phyloP scores from a whole-genome alignment of 306 rosid genomes.

The Quercus rubra region DNA sequence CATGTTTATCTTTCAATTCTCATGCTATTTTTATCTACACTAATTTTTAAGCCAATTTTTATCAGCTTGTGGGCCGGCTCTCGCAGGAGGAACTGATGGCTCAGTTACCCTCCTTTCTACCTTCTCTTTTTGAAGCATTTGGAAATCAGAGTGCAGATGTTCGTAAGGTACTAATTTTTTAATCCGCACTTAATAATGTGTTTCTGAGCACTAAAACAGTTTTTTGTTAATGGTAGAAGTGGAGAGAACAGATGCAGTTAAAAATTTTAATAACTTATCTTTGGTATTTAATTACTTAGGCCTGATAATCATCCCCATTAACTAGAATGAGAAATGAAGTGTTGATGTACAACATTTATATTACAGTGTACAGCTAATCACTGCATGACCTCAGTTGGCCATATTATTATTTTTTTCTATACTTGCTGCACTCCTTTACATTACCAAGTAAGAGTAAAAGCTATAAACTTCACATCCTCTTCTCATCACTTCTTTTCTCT shows the following conservation, averaged over 20 bases:
- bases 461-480: neutral
- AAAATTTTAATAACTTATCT: neutral
- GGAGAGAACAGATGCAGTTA: neutral
- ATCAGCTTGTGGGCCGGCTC: conserved; percentile 83
- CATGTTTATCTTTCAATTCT: neutral
- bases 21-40: neutral
- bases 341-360: neutral
- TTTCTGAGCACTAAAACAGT: neutral
- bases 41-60: neutral
- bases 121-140: conserved; percentile 93
- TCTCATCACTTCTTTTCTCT: neutral
- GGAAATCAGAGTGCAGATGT: conserved; percentile 98
- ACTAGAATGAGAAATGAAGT: neutral
- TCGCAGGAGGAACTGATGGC: conserved; percentile 86
- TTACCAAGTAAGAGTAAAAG: neutral
- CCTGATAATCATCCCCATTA: neutral
- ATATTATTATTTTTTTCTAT: neutral
- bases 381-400: neutral
- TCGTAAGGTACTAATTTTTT: conserved; percentile 66
- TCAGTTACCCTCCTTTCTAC: conserved; percentile 88
- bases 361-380: neutral
- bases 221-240: neutral
- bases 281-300: neutral
- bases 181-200: conserved; percentile 6
- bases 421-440: neutral